Conservation (phyloP, 495 filamentous ascomycete species). For the Podospora pseudopauciseta region DNA sequence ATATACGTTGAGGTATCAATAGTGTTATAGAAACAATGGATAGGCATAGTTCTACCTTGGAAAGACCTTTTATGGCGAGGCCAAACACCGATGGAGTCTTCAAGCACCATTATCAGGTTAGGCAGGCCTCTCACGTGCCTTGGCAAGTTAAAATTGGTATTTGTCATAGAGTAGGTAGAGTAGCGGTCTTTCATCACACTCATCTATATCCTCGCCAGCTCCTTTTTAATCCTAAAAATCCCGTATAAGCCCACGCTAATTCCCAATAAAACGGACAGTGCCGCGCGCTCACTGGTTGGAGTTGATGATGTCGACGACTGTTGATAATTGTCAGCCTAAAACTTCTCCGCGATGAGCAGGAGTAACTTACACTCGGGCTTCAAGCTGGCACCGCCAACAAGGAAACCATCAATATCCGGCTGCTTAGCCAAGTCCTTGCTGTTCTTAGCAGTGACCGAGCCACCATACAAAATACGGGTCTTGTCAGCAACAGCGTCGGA, state of each 20-base stretch:
- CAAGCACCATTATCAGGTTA: too few relatives aligned
- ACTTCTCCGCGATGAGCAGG: too few relatives aligned
- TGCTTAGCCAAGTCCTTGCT: constrained; percentile 87
- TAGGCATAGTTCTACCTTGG: too few relatives aligned
- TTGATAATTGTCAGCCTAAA: not conserved
- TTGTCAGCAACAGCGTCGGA: constrained; percentile 66
- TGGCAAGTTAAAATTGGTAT: not conserved
- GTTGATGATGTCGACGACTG: constrained; percentile 63
- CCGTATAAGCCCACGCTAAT: constrained; percentile 5
- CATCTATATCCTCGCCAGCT: constrained; percentile 15
- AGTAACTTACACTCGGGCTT: constrained; percentile 87
- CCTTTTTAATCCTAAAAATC: constrained; percentile 12
- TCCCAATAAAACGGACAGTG: not conserved
- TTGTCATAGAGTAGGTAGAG: not conserved
- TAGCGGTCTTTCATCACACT: not conserved
- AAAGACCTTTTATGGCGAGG: too few relatives aligned
- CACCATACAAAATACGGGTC: constrained; percentile 92
- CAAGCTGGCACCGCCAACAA: constrained; percentile 95
- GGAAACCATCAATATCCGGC: constrained; percentile 94
- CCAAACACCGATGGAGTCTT: too few relatives aligned
- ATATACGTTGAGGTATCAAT: too few relatives aligned
- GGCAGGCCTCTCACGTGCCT: too few relatives aligned
- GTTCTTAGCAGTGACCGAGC: constrained; percentile 97
- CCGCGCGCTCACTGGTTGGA: constrained; percentile 38
- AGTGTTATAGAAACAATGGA: too few relatives aligned